Percentiles rank a stretch among this genome's conserved stretches.
phyloP scores from a whole-genome alignment of 1,284 basidiomycete genomes.

The Exsudoporus floridanus region DNA sequence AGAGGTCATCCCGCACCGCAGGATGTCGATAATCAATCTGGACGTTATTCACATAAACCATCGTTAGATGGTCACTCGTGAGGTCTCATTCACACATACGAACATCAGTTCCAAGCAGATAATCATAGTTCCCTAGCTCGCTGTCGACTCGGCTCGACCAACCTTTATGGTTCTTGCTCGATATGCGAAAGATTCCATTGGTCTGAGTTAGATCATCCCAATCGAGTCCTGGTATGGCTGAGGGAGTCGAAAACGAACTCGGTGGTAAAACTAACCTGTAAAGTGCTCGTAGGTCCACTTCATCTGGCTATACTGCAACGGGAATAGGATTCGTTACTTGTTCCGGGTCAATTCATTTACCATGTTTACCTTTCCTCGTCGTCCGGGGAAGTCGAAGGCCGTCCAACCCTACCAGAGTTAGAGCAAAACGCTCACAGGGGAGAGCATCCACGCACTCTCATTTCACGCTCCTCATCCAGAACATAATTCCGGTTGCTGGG shows the following conservation, averaged over 20 bases:
- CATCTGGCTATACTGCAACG: conserved; percentile 61
- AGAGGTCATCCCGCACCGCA: conserved; percentile 66
- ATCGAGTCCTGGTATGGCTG: conserved; percentile 63
- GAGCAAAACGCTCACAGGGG: conserved; percentile 3
- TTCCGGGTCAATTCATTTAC: background rate
- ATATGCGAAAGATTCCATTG: conserved; percentile 63
- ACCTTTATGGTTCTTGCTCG: conserved; percentile 54
- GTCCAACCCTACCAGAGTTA: conserved; percentile 70
- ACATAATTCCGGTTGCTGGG: conserved; percentile 58
- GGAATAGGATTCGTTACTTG: background rate
- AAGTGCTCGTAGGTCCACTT: conserved; percentile 74
- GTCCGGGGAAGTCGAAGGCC: conserved; percentile 77
- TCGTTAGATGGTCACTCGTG: background rate
- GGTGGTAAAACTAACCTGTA: conserved; percentile 49
- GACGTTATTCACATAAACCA: background rate
- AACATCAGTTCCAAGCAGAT: conserved; percentile 73
- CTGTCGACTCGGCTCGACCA: conserved; percentile 71
- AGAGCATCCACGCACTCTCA: conserved; percentile 51
- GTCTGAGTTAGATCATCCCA: conserved; percentile 75
- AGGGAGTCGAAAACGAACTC: background rate
- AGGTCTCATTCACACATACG: conserved; percentile 20
- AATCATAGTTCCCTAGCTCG: conserved; percentile 79
- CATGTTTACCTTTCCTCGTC: conserved; percentile 67
- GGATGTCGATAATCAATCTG: conserved; percentile 87
- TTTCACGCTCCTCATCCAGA: conserved; percentile 62